Conservation (phyloP, 345 rosid genomes). For the Citrus medica region DNA sequence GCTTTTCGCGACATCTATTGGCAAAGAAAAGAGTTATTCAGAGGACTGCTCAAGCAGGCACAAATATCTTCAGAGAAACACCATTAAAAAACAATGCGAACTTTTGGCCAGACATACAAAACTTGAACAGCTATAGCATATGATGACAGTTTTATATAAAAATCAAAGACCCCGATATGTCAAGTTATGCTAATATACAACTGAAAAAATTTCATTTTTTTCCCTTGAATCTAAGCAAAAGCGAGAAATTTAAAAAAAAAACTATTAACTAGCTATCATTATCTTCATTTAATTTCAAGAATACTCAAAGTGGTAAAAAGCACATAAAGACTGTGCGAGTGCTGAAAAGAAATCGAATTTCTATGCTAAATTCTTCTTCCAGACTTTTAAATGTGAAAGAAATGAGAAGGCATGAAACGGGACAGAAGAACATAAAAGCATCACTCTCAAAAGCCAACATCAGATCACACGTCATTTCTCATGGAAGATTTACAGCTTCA, state of each 20-base stretch:
- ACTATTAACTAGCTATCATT: constrained; percentile 5
- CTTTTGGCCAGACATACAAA: no score
- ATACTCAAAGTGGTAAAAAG: neutral
- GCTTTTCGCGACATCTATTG: constrained; percentile 89
- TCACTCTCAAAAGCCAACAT: neutral
- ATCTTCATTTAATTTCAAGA: constrained; percentile 2
- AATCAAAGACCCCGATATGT: neutral
- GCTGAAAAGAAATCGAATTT: neutral
- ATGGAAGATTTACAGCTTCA: neutral
- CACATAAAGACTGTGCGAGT: neutral
- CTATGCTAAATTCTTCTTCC: neutral
- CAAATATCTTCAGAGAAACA: neutral
- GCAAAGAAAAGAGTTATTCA: neutral
- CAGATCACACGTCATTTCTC: no score
- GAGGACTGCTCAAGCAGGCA: neutral
- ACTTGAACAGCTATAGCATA: neutral
- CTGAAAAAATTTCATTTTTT: neutral
- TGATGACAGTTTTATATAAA: neutral
- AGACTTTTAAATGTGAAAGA: neutral
- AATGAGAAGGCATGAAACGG: neutral
- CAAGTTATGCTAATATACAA: neutral
- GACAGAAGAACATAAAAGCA: neutral
- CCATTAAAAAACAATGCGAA: neutral
- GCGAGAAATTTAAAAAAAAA: neutral
- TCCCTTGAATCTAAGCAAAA: neutral